Percentiles rank a stretch among this genome's conserved stretches.
These are phyloP conservation scores for Sanghuangporus weigelae DNA, from an alignment of 1,284 basidiomycete genomes.

Conservation along the genomic window DNA sequence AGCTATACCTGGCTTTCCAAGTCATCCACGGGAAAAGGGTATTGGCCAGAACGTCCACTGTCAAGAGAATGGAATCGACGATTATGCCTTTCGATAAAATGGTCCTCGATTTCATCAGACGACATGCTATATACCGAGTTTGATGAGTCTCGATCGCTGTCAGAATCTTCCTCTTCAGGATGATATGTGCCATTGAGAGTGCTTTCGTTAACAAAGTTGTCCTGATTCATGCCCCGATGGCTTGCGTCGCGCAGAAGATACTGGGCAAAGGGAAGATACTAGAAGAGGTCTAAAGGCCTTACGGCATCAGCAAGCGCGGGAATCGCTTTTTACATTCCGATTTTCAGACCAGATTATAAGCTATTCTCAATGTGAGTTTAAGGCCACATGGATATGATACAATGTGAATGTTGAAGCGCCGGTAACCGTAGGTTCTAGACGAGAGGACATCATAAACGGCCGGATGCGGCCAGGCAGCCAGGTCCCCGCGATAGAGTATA, in stretches of 20 bases:
- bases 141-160: constrained; percentile 36
- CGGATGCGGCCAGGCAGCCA: background rate
- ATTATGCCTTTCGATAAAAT: constrained; percentile 50
- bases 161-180: constrained; percentile 26
- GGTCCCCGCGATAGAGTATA: background rate
- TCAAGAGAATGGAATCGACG: constrained; percentile 64
- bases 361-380: background rate
- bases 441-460: background rate
- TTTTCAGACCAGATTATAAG: background rate
- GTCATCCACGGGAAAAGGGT: constrained; percentile 63
- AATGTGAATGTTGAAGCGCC: background rate
- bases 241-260: background rate
- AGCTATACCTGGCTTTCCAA: constrained; percentile 50
- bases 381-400: background rate
- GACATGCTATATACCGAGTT: constrained; percentile 36
- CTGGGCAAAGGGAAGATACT: background rate
- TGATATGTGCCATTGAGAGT: background rate
- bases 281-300: background rate
- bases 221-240: background rate
- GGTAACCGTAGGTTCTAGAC: background rate
- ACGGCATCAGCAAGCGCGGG: background rate
- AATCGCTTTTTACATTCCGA: background rate
- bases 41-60: constrained; percentile 37
- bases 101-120: constrained; percentile 47
- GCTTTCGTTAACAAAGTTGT: background rate